Base-by-base conservation (phyloP, 495 filamentous ascomycete genomes). In the Diplogelasinospora grovesii region DNA sequence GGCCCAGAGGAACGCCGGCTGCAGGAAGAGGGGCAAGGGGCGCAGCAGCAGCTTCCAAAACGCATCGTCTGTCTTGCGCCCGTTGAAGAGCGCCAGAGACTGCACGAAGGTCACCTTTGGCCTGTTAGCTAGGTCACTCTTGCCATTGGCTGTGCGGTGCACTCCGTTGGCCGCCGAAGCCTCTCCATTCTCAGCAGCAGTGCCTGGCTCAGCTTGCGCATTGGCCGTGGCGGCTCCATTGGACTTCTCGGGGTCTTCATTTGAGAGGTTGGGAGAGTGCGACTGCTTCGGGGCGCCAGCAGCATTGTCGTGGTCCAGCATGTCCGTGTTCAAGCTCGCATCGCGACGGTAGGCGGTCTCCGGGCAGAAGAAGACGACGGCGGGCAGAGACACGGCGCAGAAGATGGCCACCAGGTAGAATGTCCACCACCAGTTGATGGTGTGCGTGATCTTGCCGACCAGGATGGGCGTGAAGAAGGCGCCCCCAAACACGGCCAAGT, bases 381-480 rank as follows among this genome's bases (percentile, higher is more conserved):
- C 55, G 0, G 84, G 81, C 2, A 88, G 49, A 24, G 73, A 77
- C 40, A 67, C 66, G 3, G 63, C 83, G 18, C 73, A 66, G 53
- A 88, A 85, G 35, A 88, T 87, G 29, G 80, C 74, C 31, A 88
- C 73, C 30, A 87, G 69, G 41, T 83, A 85, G 49, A 89, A 89
- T 0, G 76, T 78, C 85, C 85, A 88, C 51, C 71, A 58, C 86
- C 87, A 96, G 19, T 77, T 74, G 10, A 96, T 71, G 0, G 70
- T 68, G 30, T 73, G 63, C 15, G 88, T 89, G 44, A 95, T 89
- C 55, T 85, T 89, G 22, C 89, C 89, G 8, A 89, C 87, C 8
- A 90, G 61, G 20, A 94, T 86, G 0, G 88, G 89, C 0, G 89
- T 95, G 56, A 95, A 82, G 53, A 96, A 95, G 3, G 89, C 86